A percentile compares a stretch with the other conserved stretches of the same genome.
Conservation (phyloP, 306 rosid genomes). For the Ormosia emarginata region DNA sequence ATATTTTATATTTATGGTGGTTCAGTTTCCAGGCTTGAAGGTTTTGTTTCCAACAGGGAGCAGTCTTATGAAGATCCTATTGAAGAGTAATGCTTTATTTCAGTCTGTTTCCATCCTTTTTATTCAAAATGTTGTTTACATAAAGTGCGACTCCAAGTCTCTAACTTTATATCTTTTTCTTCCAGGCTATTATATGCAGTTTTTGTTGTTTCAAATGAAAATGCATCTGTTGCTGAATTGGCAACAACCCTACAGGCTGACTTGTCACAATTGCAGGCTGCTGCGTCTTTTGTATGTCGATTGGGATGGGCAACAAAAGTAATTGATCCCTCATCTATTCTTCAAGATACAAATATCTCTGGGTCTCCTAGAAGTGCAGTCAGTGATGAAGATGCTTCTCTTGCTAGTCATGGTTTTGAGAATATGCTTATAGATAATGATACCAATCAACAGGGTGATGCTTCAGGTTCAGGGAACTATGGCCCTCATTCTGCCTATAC, state of each 20-base stretch:
- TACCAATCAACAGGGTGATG: conserved; percentile 58
- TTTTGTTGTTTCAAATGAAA: conserved; percentile 97
- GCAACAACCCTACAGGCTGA: conserved; percentile 95
- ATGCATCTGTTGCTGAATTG: conserved; percentile 94
- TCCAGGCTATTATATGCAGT: conserved; percentile 94
- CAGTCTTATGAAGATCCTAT: conserved; percentile 99
- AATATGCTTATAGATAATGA: conserved; percentile 61
- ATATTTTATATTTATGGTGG: conserved; percentile 29
- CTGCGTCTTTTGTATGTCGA: conserved; percentile 95
- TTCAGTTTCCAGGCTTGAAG: conserved; percentile 98
- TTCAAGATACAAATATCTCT: conserved; percentile 61
- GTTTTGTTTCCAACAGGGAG: conserved; percentile 99
- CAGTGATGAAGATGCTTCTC: conserved; percentile 66
- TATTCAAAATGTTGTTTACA: conserved; percentile 18
- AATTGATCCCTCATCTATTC: conserved; percentile 84
- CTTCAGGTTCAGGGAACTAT: conserved; percentile 49
- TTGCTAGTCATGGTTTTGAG: conserved; percentile 51
- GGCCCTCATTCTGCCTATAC: conserved; percentile 53
- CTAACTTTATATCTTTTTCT: conserved; percentile 17
- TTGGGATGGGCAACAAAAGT: conserved; percentile 98
- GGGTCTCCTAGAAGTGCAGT: conserved; percentile 70
- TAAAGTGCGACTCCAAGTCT: not conserved
- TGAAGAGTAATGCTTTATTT: conserved; percentile 83
- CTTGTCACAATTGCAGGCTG: conserved; percentile 90
- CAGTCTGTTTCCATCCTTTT: not conserved